These are phyloP conservation scores for Polysphondylium violaceum DNA, from an alignment of 78 protist species.

Conservation along the genomic window DNA sequence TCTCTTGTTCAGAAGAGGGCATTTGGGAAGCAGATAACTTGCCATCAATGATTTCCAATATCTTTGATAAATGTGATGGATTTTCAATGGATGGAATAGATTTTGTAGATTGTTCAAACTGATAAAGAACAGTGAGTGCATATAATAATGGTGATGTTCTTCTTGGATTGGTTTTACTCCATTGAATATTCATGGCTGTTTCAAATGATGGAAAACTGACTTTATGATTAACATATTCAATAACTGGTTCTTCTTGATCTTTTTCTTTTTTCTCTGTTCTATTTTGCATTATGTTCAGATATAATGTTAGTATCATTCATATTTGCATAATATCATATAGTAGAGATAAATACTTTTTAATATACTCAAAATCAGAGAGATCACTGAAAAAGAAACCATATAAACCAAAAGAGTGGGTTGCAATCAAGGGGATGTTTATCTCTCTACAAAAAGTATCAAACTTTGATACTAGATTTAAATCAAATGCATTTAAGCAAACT, in stretches of 20 bases:
- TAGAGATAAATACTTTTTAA: conserved; percentile 10
- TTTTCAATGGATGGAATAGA: not conserved
- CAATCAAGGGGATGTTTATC: conserved; percentile 59
- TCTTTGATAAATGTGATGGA: not conserved
- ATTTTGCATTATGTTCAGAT: not conserved
- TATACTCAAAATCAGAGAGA: conserved; percentile 56
- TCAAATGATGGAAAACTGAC: conserved; percentile 1
- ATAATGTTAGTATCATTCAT: not conserved
- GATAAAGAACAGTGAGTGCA: conserved; percentile 4
- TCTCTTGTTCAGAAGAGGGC: not conserved
- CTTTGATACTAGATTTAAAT: too few relatives aligned
- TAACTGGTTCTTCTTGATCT: not conserved
- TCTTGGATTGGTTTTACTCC: conserved; percentile 7
- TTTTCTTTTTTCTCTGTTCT: not conserved
- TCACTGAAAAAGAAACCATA: conserved; percentile 86
- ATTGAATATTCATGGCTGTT: not conserved
- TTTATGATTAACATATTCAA: not conserved
- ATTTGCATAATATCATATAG: not conserved
- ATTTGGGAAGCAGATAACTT: too few relatives aligned
- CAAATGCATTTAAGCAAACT: conserved; percentile 39
- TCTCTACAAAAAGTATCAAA: conserved; percentile 58
- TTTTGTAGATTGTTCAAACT: not conserved
- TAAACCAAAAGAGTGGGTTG: conserved; percentile 63
- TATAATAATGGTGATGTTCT: conserved; percentile 5
- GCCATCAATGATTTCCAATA: too few relatives aligned